phyloP scores from a whole-genome alignment of 371 early-diverging fungal genomes.

The Mortierella sp. region DNA sequence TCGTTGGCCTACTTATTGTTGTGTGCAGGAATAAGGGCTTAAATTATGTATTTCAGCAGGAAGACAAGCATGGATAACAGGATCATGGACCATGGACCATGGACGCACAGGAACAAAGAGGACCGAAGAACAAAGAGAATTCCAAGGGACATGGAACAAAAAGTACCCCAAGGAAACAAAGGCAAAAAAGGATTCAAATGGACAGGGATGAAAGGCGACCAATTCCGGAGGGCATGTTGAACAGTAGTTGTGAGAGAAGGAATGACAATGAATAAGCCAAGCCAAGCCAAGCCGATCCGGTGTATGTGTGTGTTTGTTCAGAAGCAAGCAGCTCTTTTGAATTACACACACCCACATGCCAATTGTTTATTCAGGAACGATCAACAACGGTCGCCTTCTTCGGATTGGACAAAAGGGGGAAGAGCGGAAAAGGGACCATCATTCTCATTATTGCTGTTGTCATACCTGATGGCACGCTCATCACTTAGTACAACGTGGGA shows the following conservation, averaged over 20 bases:
- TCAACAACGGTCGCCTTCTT: neutral
- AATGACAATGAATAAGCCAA: neutral
- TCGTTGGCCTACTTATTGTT: neutral
- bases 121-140: neutral
- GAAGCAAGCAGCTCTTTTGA: neutral
- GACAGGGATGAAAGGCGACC: neutral
- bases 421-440: too few species aligned
- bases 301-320: neutral
- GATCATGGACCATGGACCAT: too few species aligned
- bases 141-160: too few species aligned
- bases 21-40: too few species aligned
- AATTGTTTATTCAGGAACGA: neutral
- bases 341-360: neutral
- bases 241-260: neutral
- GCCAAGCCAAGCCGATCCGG: neutral
- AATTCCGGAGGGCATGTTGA: neutral
- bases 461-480: too few species aligned
- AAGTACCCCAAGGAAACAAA: too few species aligned
- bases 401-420: conserved; percentile 2
- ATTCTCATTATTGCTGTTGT: too few species aligned
- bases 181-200: neutral
- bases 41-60: too few species aligned
- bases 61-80: conserved; percentile 9
- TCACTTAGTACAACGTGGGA: neutral
- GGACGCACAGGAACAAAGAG: neutral